Evolutionary conservation across 139 green algal species (phyloP), one percentile per base, ranked within the genome.

Genomic region (Chlorella sp.): DNA sequence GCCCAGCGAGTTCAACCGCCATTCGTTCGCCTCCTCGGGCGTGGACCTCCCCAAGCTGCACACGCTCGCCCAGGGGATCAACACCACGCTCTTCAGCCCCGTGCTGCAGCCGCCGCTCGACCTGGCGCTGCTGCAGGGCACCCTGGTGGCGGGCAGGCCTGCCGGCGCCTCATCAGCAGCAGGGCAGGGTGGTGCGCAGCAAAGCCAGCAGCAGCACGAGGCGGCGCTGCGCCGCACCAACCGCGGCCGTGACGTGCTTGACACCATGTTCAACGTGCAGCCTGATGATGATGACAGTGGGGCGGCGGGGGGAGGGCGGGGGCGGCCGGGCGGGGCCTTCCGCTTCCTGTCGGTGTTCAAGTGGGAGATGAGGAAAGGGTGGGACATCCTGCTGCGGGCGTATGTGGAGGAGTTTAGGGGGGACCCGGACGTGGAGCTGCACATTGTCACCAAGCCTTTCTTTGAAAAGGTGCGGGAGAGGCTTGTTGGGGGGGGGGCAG

Each of bases 331-430:
- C 42, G 42, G 17, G 42, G 17, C 35, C 49, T 72, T 72, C 67
- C 49, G 36, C n/a, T 86, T 86, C 49, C 42, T 86, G 42, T 71
- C 73, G 10, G 67, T 81, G 30, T 86, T 86, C 72, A 77, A 77
- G 29, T 72, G 62, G 62, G 72, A 71, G 63, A 23, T 24, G 49
- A 29, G 62, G 14, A 71, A 77, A 49, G 72, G 72, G 26, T 65
- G 42, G 62, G 36, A 71, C 42, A 4, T 77, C 2, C 29, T 71
- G 42, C 31, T 77, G 72, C 29, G 14, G 23, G 69, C 69, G 17
- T 74, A 62, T 29, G 6, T 67, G 32, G n/a, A n/a, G 1, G 69
- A 74, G 69, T 74, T 74, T 55, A 42, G 51, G 69, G 69, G 30
- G 2, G 22, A 59, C 22, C 62, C 71, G 20, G 10, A 64, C 5